Conservation (phyloP, 2,329 filamentous ascomycete species). For the Coleophoma cylindrospora region DNA sequence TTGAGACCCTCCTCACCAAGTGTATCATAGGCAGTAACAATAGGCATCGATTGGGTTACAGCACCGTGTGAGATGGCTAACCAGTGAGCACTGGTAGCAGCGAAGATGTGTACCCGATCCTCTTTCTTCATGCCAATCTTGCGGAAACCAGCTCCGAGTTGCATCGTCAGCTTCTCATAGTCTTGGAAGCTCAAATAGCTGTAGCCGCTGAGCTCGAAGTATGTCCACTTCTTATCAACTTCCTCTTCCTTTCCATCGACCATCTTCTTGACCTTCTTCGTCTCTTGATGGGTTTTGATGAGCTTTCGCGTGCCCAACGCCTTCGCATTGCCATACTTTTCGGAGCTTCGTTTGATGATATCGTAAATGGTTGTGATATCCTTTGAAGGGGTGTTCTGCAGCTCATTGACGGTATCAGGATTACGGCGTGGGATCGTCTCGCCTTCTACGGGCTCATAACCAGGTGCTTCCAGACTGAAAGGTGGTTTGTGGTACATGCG, state of each 20-base stretch:
- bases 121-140: conserved; percentile 65
- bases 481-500: conserved; percentile 39
- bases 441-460: conserved; percentile 52
- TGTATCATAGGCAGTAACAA: conserved; percentile 94
- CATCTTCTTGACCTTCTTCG: conserved; percentile 86
- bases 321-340: conserved; percentile 59
- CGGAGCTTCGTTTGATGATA: conserved; percentile 63
- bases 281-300: conserved; percentile 73
- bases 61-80: conserved; percentile 74
- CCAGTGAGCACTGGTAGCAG: conserved; percentile 70
- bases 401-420: conserved; percentile 48
- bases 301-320: conserved; percentile 67
- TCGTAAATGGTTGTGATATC: conserved; percentile 70
- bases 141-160: conserved; percentile 66
- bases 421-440: conserved; percentile 68
- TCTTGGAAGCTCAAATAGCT: conserved; percentile 73
- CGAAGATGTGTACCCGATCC: conserved; percentile 76
- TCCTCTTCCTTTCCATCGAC: conserved; percentile 74
- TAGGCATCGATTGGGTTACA: conserved; percentile 79
- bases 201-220: conserved; percentile 78
- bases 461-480: conserved; percentile 57
- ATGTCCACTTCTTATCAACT: conserved; percentile 84
- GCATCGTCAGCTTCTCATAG: conserved; percentile 65
- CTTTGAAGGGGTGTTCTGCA: conserved; percentile 47
- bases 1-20: conserved; percentile 79